Percentiles rank a stretch among this genome's conserved stretches.
These are phyloP conservation scores for Stentor coeruleus DNA, from an alignment of 73 alveolate species.

Conservation along the genomic window DNA sequence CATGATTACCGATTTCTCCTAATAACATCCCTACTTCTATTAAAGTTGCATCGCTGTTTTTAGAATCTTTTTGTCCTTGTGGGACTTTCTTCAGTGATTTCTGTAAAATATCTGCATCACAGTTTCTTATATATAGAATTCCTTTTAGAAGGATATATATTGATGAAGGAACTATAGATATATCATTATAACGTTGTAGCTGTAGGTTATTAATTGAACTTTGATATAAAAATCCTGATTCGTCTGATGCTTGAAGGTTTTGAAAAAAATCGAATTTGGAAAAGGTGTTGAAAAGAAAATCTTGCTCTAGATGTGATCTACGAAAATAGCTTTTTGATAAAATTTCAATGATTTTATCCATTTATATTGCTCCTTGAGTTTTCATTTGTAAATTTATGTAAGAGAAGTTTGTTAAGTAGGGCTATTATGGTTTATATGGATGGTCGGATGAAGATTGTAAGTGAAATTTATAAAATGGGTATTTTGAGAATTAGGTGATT, in stretches of 20 bases:
- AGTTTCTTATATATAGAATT: not conserved
- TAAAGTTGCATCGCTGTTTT: not conserved
- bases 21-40: not conserved
- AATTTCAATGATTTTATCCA: too few species aligned
- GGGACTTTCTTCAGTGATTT: not conserved
- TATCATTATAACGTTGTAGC: too few species aligned
- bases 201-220: too few species aligned
- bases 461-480: too few species aligned
- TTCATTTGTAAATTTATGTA: too few species aligned
- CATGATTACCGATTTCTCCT: not conserved
- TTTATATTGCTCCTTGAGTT: too few species aligned
- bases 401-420: too few species aligned
- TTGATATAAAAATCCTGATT: not conserved
- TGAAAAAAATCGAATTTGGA: not conserved
- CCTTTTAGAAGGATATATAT: not conserved
- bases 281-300: not conserved
- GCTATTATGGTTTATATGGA: too few species aligned
- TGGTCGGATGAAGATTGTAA: too few species aligned
- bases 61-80: not conserved
- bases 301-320: too few species aligned
- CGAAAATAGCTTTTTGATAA: too few species aligned
- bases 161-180: not conserved
- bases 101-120: not conserved
- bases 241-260: not conserved
- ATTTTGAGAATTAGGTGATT: too few species aligned